Evolutionary conservation across 371 early-diverging fungal genomes (phyloP).

Genomic region (Capniomyces stellatus): DNA sequence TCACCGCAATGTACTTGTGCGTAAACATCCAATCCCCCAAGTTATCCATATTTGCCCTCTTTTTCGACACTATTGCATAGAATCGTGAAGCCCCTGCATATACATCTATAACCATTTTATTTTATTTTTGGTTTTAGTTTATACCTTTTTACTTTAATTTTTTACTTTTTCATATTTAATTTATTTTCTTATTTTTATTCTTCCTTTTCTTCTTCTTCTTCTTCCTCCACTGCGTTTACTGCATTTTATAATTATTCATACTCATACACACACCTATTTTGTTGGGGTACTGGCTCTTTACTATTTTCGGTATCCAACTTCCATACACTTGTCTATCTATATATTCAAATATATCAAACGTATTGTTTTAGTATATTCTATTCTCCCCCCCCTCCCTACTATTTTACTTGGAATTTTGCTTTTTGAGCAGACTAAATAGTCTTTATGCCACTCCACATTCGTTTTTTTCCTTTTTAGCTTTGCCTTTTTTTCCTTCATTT

Average conservation of each 20-base stretch:
- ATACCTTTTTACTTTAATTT: neutral
- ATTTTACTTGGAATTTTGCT: too few species aligned
- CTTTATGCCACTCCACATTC: too few species aligned
- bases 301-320: neutral
- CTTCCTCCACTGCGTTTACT: too few species aligned
- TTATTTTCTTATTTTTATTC: neutral
- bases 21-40: constrained; percentile 1
- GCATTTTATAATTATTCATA: too few species aligned
- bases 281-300: neutral
- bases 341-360: neutral
- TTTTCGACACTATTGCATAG: neutral
- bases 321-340: neutral
- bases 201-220: neutral
- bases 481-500: too few species aligned
- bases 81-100: neutral
- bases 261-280: neutral
- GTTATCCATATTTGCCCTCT: neutral
- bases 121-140: neutral
- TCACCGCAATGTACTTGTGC: neutral
- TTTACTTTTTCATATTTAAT: neutral
- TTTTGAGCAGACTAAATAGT: too few species aligned
- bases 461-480: too few species aligned
- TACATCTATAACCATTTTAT: neutral
- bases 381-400: neutral
- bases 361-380: neutral